A percentile compares a stretch with the other conserved stretches of the same genome.
Evolutionary conservation across 148 eudicot genomes (phyloP).

Genomic region (Rhododendron griersonianum): DNA sequence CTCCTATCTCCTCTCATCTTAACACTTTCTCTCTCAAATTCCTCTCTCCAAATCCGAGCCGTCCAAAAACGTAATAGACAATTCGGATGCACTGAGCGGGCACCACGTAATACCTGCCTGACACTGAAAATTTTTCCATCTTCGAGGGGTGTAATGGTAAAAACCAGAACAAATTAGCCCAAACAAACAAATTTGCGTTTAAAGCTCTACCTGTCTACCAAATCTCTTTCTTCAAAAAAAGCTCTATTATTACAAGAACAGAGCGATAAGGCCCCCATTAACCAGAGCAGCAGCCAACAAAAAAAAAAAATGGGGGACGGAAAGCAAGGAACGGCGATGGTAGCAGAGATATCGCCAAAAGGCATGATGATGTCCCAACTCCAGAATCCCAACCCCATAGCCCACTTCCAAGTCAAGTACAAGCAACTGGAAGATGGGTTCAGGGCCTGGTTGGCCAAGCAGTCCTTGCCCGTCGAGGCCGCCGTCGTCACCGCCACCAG

Average conservation of each 20-base stretch:
- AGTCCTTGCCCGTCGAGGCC: slow-evolving; percentile 70
- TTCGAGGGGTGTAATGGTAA: background rate
- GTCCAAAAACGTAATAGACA: no score
- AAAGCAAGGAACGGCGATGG: slow-evolving; percentile 44
- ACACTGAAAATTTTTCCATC: no score
- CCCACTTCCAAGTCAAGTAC: slow-evolving; percentile 54
- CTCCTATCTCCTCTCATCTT: no score
- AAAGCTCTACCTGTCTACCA: background rate
- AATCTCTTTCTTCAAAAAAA: background rate
- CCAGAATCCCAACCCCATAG: slow-evolving; percentile 46
- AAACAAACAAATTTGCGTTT: background rate
- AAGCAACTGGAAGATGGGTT: slow-evolving; percentile 52
- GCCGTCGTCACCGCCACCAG: slow-evolving; percentile 70
- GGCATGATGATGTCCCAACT: slow-evolving; percentile 9
- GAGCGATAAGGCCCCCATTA: background rate
- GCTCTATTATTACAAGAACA: background rate
- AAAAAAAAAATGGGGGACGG: slow-evolving; percentile 34
- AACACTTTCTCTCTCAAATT: no score
- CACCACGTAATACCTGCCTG: no score
- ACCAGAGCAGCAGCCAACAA: background rate
- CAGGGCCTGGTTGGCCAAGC: slow-evolving; percentile 59
- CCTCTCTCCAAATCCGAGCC: no score
- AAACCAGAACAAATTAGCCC: background rate
- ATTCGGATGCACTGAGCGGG: no score
- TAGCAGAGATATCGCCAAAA: slow-evolving; percentile 17